A percentile compares a stretch with the other conserved stretches of the same genome.
Conservation (phyloP, 257 asterid species). For the Nyctanthes arbortristis region DNA sequence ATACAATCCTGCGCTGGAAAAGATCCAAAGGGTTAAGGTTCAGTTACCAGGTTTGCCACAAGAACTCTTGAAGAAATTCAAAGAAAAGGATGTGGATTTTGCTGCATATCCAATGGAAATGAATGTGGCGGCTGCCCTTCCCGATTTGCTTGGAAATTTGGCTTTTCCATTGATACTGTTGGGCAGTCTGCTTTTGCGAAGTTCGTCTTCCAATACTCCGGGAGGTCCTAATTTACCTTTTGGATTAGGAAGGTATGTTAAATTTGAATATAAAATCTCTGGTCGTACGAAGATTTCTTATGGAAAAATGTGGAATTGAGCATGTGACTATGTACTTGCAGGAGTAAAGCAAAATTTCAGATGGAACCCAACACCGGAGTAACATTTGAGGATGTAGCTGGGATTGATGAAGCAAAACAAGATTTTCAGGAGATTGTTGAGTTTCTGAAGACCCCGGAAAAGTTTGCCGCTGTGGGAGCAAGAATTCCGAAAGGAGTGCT, state of each 20-base stretch:
- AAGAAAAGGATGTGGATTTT: conserved; percentile 56
- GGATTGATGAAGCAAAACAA: conserved; percentile 72
- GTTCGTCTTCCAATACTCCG: conserved; percentile 38
- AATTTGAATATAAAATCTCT: not conserved
- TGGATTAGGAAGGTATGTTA: conserved; percentile 58
- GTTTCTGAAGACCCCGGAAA: conserved; percentile 58
- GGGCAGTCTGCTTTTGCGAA: conserved; percentile 43
- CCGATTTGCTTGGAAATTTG: conserved; percentile 54
- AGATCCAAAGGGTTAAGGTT: conserved; percentile 57
- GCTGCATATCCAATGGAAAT: conserved; percentile 51
- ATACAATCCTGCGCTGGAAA: conserved; percentile 43
- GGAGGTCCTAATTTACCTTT: conserved; percentile 71
- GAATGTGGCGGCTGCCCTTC: conserved; percentile 30
- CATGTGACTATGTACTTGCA: conserved; percentile 15
- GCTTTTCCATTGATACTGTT: conserved; percentile 61
- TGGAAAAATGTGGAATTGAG: not conserved
- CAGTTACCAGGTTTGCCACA: conserved; percentile 64
- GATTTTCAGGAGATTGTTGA: conserved; percentile 65
- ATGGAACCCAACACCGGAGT: conserved; percentile 78
- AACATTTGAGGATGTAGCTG: conserved; percentile 77
- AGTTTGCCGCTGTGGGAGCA: conserved; percentile 67
- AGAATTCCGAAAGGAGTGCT: conserved; percentile 62
- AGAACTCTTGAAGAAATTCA: conserved; percentile 50
- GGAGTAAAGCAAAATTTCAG: conserved; percentile 69
- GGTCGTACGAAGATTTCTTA: not conserved